These are phyloP conservation scores for Alternaria novae-zelandiae DNA, from an alignment of 2,329 filamentous ascomycete species.

Conservation along the genomic window DNA sequence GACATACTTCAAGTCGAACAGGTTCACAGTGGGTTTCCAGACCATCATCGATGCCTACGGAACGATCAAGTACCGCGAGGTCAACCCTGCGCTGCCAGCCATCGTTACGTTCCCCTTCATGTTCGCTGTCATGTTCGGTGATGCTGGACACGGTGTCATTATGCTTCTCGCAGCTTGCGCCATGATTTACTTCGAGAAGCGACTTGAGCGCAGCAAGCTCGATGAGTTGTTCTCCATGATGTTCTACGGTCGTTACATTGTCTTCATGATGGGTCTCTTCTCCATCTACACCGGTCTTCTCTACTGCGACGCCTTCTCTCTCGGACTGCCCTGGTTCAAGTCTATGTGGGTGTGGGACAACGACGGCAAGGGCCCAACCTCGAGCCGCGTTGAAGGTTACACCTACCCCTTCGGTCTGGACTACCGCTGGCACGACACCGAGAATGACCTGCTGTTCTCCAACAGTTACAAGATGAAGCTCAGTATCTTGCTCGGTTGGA, in stretches of 20 bases:
- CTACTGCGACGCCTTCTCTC: slow-evolving; percentile 97
- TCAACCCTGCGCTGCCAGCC: slow-evolving; percentile 93
- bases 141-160: slow-evolving; percentile 90
- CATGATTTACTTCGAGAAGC: slow-evolving; percentile 97
- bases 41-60: slow-evolving; percentile 99
- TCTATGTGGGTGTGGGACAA: slow-evolving; percentile 91
- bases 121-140: slow-evolving; percentile 99
- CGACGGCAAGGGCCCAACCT: slow-evolving; percentile 68
- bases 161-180: slow-evolving; percentile 83
- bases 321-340: slow-evolving; percentile 84
- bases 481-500: slow-evolving; percentile 96
- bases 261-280: slow-evolving; percentile 96
- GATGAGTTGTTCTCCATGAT: slow-evolving; percentile 98
- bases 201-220: slow-evolving; percentile 81
- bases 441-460: slow-evolving; percentile 92
- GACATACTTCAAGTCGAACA: slow-evolving; percentile 97
- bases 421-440: slow-evolving; percentile 94
- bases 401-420: slow-evolving; percentile 96
- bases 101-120: slow-evolving; percentile 99
- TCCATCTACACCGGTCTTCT: slow-evolving; percentile 96
- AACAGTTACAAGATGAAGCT: slow-evolving; percentile 99
- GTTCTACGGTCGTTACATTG: slow-evolving; percentile 98
- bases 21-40: slow-evolving; percentile 97
- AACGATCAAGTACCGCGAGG: slow-evolving; percentile 94
- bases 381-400: slow-evolving; percentile 71